Percentiles rank a stretch among this genome's conserved stretches.
phyloP scores from a whole-genome alignment of 805 yeast genomes.

The Candida piceae region DNA sequence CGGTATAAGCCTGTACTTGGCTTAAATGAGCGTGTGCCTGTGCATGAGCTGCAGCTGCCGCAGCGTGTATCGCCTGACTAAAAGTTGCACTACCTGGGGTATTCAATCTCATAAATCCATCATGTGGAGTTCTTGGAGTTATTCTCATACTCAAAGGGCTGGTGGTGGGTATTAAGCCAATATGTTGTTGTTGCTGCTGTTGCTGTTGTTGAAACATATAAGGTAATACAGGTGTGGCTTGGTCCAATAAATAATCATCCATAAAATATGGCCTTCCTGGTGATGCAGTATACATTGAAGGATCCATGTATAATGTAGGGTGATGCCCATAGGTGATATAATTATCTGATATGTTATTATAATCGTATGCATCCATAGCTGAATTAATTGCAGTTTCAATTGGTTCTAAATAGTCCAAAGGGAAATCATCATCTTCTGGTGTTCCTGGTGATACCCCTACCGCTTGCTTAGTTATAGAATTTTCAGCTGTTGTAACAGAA shows the following conservation, averaged over 20 bases:
- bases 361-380: constrained; percentile 29
- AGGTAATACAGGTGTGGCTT: constrained; percentile 28
- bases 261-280: constrained; percentile 17
- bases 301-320: constrained; percentile 21
- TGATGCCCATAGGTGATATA: constrained; percentile 20
- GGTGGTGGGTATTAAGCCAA: constrained; percentile 8
- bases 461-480: neutral
- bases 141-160: constrained; percentile 12
- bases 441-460: constrained; percentile 1
- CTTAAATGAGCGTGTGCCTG: constrained; percentile 10
- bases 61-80: constrained; percentile 10
- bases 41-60: constrained; percentile 8
- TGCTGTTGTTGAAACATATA: constrained; percentile 15
- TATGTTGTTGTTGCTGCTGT: constrained; percentile 9
- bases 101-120: constrained; percentile 9
- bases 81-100: constrained; percentile 18
- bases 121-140: constrained; percentile 16
- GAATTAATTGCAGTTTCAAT: constrained; percentile 15
- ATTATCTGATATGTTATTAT: constrained; percentile 17
- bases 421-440: constrained; percentile 60
- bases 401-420: constrained; percentile 54
- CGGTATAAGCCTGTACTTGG: too few relatives aligned
- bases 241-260: constrained; percentile 23
- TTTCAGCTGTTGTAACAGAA: neutral
- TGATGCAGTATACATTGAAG: constrained; percentile 23